Evolutionary conservation across 2,329 filamentous ascomycete genomes (phyloP).

Genomic region (Fusarium compactum): DNA sequence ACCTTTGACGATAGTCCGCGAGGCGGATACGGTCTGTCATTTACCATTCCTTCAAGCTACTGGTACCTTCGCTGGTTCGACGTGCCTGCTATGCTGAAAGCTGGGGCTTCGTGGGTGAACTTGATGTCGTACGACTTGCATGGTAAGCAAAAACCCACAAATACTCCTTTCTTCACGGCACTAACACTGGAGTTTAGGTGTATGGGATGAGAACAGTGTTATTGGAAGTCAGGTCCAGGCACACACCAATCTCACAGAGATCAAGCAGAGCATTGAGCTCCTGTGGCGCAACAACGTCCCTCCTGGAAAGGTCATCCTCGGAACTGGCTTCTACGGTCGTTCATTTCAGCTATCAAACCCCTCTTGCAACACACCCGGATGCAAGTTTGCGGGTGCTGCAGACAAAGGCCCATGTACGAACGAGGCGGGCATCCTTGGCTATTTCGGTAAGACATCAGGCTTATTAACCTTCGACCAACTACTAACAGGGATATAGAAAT

Average conservation of each 20-base stretch:
- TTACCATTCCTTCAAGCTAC: conserved; percentile 45
- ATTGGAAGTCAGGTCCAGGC: conserved; percentile 51
- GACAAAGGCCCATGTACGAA: not conserved
- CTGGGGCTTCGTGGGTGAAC: not conserved
- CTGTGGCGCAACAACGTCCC: not conserved
- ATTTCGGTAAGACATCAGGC: not conserved
- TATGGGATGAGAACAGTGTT: conserved; percentile 54
- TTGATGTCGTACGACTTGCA: conserved; percentile 59
- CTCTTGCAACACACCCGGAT: not conserved
- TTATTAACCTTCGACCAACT: not conserved
- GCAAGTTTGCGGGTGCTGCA: not conserved
- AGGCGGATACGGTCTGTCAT: conserved; percentile 18
- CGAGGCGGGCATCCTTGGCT: not conserved
- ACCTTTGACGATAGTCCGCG: not conserved
- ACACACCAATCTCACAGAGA: conserved; percentile 63
- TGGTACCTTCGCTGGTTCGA: conserved; percentile 47
- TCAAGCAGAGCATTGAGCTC: conserved; percentile 40
- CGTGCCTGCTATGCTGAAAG: not conserved
- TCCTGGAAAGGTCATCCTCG: not conserved
- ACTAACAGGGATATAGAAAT: not conserved
- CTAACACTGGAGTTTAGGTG: not conserved
- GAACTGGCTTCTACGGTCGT: not conserved
- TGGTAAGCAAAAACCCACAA: conserved; percentile 41
- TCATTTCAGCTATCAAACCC: not conserved
- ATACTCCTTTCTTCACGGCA: not conserved